phyloP scores from a whole-genome alignment of 441 rosid genomes.

The Kokia cookei region DNA sequence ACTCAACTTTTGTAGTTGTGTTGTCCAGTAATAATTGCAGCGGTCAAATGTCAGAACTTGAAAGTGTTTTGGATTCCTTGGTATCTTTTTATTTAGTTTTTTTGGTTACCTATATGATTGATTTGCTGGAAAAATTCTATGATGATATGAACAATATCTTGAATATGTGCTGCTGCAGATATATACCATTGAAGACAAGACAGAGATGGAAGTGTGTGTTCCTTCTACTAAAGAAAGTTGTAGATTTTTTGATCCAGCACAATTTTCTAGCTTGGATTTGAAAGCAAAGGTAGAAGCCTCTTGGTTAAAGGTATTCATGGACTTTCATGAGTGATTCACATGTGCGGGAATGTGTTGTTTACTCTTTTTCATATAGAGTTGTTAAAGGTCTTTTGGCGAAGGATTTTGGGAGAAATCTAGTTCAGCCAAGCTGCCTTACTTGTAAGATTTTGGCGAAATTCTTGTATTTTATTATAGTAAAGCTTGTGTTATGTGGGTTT shows the following conservation, averaged over 20 bases:
- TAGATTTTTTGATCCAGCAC: slow-evolving; percentile 51
- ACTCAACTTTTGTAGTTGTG: slow-evolving; percentile 30
- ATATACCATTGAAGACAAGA: slow-evolving; percentile 50
- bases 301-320: slow-evolving; percentile 58
- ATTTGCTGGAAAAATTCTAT: neutral
- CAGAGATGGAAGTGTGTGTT: slow-evolving; percentile 42
- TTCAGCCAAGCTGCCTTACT: too few relatives aligned
- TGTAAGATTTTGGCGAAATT: too few relatives aligned
- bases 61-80: slow-evolving; percentile 74
- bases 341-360: slow-evolving; percentile 3
- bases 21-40: slow-evolving; percentile 46
- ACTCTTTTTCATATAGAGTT: slow-evolving; percentile 1
- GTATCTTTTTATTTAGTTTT: slow-evolving; percentile 24
- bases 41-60: slow-evolving; percentile 67
- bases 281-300: slow-evolving; percentile 53
- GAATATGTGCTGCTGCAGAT: slow-evolving; percentile 40
- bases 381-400: slow-evolving; percentile 5
- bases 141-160: slow-evolving; percentile 1
- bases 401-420: too few relatives aligned
- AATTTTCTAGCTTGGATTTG: slow-evolving; percentile 33
- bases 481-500: too few relatives aligned
- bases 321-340: neutral
- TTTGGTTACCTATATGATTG: neutral
- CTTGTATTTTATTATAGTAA: too few relatives aligned
- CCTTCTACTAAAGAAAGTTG: slow-evolving; percentile 52